Evolutionary conservation across 805 yeast species (phyloP).

Genomic region (Martiniozyma abietophila): DNA sequence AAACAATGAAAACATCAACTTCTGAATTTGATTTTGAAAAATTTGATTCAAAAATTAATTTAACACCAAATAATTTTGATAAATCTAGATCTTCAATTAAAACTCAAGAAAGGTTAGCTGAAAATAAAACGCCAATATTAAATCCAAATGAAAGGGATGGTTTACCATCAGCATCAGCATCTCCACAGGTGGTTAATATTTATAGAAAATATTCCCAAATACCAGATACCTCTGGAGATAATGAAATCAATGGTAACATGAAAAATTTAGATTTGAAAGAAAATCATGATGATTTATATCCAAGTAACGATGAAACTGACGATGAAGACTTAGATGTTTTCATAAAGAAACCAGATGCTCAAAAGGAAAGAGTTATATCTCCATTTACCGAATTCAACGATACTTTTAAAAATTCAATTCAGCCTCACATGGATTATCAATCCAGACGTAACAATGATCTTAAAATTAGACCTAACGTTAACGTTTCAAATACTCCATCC

Average conservation of each 20-base stretch:
- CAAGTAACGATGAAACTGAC: constrained; percentile 15
- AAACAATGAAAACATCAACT: not conserved
- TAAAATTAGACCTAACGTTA: not conserved
- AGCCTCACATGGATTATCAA: constrained; percentile 7
- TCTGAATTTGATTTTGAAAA: not conserved
- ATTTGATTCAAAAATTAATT: not conserved
- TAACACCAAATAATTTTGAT: not conserved
- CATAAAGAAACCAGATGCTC: constrained; percentile 1
- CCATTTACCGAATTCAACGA: constrained; percentile 29
- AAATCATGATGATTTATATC: constrained; percentile 14
- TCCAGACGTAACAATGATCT: not conserved
- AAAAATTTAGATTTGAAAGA: constrained; percentile 7
- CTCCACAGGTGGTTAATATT: constrained; percentile 25
- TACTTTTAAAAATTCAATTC: constrained; percentile 22
- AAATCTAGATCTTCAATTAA: not conserved
- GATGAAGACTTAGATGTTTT: constrained; percentile 13
- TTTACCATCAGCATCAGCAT: too few species aligned
- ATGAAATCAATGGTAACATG: constrained; percentile 7
- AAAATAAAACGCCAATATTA: too few species aligned
- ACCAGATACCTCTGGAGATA: too few species aligned
- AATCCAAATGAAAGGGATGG: too few species aligned
- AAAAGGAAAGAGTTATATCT: constrained; percentile 20
- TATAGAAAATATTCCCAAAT: constrained; percentile 27
- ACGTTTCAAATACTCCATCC: not conserved
- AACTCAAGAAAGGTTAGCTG: not conserved